Percentiles rank a stretch among this genome's conserved stretches.
phyloP scores from a whole-genome alignment of 2,329 filamentous ascomycete genomes.

The Triangularia setosa region DNA sequence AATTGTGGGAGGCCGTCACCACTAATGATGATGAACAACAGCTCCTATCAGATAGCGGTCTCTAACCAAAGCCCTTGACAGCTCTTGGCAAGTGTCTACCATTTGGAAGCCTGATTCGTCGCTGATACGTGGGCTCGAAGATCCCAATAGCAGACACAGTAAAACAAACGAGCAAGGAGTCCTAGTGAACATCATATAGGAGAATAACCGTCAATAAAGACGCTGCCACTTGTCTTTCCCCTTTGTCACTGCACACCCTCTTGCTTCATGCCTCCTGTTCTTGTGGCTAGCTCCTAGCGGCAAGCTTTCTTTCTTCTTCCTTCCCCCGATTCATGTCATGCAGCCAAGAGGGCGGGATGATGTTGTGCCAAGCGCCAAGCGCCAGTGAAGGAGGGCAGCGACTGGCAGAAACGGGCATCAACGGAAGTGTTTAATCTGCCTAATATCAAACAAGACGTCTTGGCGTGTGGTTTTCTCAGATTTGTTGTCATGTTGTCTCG shows the following conservation, averaged over 20 bases:
- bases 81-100: neutral
- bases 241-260: neutral
- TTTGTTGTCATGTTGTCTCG: neutral
- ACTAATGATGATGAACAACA: neutral
- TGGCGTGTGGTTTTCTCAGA: neutral
- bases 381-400: neutral
- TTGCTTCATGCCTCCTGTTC: neutral
- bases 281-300: neutral
- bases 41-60: neutral
- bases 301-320: neutral
- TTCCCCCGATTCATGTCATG: constrained; percentile 2
- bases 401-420: neutral
- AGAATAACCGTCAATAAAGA: neutral
- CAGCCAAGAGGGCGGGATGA: constrained; percentile 2
- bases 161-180: neutral
- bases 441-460: constrained; percentile 9
- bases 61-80: neutral
- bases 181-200: neutral
- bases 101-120: neutral
- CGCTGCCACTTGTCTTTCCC: neutral
- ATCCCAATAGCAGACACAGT: neutral
- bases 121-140: neutral
- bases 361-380: constrained; percentile 5
- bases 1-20: neutral
- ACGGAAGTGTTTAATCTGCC: constrained; percentile 2